Conservation (phyloP, 2,329 filamentous ascomycete species). For the Diaporthe sp. region DNA sequence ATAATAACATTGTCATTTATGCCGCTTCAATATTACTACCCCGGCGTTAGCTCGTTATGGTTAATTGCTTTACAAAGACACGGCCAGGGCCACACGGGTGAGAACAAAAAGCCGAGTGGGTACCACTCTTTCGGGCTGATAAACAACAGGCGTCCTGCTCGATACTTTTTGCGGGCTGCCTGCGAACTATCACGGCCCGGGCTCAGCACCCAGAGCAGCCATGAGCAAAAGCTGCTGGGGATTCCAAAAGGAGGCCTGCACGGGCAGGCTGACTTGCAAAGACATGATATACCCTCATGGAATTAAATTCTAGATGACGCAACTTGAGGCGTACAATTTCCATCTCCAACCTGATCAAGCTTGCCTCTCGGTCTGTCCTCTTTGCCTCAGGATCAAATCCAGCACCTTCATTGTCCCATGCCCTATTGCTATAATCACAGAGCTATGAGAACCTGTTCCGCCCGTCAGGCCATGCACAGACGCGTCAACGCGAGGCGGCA, state of each 20-base stretch:
- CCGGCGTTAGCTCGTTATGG: background rate
- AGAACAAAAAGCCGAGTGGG: background rate
- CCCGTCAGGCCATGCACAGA: background rate
- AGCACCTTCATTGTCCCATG: accelerated
- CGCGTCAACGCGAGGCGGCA: background rate
- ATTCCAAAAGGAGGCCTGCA: too few relatives aligned
- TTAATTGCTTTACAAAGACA: background rate
- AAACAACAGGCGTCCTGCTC: background rate
- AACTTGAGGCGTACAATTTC: background rate
- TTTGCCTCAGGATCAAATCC: background rate
- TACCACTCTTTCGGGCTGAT: too few relatives aligned
- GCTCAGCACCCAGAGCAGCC: too few relatives aligned
- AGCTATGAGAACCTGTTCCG: background rate
- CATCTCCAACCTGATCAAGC: background rate
- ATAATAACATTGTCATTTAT: background rate
- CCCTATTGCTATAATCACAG: background rate
- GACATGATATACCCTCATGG: background rate
- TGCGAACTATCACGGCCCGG: background rate
- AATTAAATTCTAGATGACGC: background rate
- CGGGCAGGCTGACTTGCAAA: background rate
- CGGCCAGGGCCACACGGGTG: too few relatives aligned
- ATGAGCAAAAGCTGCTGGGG: too few relatives aligned
- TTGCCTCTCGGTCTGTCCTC: background rate
- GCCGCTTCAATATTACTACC: background rate
- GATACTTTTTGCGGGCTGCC: background rate